phyloP scores from a whole-genome alignment of 345 rosid genomes.

The Trapa incisa region DNA sequence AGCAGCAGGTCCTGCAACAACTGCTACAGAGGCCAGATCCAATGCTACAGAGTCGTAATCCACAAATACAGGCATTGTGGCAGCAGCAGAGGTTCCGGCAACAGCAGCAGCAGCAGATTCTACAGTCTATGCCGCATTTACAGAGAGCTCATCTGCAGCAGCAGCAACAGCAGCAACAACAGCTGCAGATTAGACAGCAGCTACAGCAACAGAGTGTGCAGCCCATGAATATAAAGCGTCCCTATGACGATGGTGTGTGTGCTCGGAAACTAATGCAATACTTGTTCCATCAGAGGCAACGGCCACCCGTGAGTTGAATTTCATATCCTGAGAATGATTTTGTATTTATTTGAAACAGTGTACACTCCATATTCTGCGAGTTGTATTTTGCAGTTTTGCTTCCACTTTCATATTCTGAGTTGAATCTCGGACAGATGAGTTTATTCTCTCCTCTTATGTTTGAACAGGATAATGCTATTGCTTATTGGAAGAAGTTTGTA shows the following conservation, averaged over 20 bases:
- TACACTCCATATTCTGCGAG: neutral
- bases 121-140: constrained; percentile 72
- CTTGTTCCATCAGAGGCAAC: constrained; percentile 81
- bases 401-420: too few species aligned
- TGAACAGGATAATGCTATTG: constrained; percentile 70
- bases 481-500: constrained; percentile 93
- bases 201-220: constrained; percentile 76
- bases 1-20: constrained; percentile 71
- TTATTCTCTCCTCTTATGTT: constrained; percentile 3
- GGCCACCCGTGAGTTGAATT: constrained; percentile 55
- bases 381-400: neutral
- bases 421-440: neutral
- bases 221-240: constrained; percentile 41
- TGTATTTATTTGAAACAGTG: neutral
- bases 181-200: constrained; percentile 63
- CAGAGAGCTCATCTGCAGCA: constrained; percentile 88
- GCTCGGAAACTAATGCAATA: constrained; percentile 95
- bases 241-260: constrained; percentile 70
- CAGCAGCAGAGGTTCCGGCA: constrained; percentile 65
- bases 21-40: constrained; percentile 76
- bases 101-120: constrained; percentile 39
- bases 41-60: constrained; percentile 60
- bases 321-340: neutral
- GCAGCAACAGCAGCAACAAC: constrained; percentile 22
- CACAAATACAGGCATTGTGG: constrained; percentile 58